Evolutionary conservation across 352 stramenopile species (phyloP), one percentile per base, ranked within the genome.

Genomic region (Phytophthora aleatoria): DNA sequence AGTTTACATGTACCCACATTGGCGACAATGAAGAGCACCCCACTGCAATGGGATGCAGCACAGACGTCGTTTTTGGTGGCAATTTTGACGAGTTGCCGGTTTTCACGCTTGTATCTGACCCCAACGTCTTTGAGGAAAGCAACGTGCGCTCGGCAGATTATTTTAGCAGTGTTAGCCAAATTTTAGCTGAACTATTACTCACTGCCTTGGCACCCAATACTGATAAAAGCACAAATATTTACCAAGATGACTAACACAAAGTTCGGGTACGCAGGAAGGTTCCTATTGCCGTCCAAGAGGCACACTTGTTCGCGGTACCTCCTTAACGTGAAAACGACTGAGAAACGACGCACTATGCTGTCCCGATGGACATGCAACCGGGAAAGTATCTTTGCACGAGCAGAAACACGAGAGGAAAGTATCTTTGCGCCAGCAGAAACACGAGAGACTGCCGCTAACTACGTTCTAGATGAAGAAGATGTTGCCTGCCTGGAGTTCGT

Each of bases 401-500:
- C 38, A 45, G n/a, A 58, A 54, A 43, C 24, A 59, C 39, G 30
- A 48, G 27, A 12, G 31, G 20, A 16, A 60, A 67, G 15, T 51
- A 43, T 59, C 49, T 52, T 39, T 44, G 12, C 41, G 26, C 24
- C 35, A 52, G 26, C 38, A 45, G 26, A 58, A 54, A 43, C 24
- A 59, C 39, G 30, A 48, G 27, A 12, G 31, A 36, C 5, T 26
- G 20, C 1, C 31, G n/a, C 33, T 43, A 43, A 44, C 24, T 49
- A 48, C 44, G 15, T 49, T 64, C 50, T 69, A 71, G 44, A 73
- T 58, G 33, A 16, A 31, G 26, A 76, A 52, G 15, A 73, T 44
- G 31, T 52, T 64, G 36, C 53, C 53, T 20, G 50, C 11, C 9
- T 67, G 60, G 45, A 82, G 62, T 7, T 74, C 47, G 2, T 67